Conservation (phyloP, 495 filamentous ascomycete species). For the Annulohypoxylon bovei region DNA sequence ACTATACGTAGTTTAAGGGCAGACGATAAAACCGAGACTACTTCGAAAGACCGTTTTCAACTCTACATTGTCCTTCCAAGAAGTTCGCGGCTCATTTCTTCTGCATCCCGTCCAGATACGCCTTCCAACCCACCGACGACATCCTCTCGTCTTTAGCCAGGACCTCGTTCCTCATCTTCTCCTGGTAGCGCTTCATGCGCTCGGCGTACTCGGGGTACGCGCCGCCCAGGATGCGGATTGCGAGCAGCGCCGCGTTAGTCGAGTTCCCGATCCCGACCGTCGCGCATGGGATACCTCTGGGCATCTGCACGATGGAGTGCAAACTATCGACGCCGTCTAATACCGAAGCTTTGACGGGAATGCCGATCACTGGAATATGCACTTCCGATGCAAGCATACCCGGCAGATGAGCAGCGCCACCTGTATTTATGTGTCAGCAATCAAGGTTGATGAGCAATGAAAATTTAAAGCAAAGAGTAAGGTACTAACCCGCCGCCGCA, state of each 20-base stretch:
- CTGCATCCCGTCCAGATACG: constrained; percentile 60
- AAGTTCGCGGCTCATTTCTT: constrained; percentile 7
- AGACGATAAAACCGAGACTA: too few species aligned
- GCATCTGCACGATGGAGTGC: constrained; percentile 94
- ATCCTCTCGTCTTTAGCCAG: constrained; percentile 72
- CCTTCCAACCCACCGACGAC: constrained; percentile 72
- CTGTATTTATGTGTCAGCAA: constrained; percentile 43
- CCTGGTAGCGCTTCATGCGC: constrained; percentile 73
- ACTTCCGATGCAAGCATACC: constrained; percentile 92
- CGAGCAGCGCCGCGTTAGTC: constrained; percentile 89
- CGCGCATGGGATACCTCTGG: constrained; percentile 56
- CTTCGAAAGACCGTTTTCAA: background rate
- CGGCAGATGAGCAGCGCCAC: constrained; percentile 90
- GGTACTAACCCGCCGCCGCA: constrained; percentile 72
- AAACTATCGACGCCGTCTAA: constrained; percentile 91
- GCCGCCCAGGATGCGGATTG: constrained; percentile 82
- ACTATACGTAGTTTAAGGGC: too few species aligned
- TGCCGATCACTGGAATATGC: constrained; percentile 89
- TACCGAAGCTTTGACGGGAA: constrained; percentile 87
- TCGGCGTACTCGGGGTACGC: constrained; percentile 66
- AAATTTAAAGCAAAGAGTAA: too few species aligned
- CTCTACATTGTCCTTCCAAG: background rate
- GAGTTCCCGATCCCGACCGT: constrained; percentile 90
- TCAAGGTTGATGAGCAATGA: background rate
- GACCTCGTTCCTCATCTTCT: constrained; percentile 70